Conservation (phyloP, 2,329 filamentous ascomycete genomes). For the Orbilia javanica region DNA sequence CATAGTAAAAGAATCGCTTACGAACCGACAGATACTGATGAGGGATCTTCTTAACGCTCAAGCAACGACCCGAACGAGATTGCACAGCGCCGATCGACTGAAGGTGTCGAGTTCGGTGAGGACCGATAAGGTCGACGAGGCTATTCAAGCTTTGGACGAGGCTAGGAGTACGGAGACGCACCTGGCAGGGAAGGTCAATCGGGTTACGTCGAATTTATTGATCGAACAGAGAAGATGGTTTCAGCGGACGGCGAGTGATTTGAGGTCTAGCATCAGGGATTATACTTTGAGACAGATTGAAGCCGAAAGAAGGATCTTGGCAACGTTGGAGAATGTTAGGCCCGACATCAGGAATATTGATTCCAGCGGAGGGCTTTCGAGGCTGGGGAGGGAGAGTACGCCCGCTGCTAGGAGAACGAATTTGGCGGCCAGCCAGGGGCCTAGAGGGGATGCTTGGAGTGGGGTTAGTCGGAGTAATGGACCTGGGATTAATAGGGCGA, state of each 20-base stretch:
- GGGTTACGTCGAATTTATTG: conserved; percentile 89
- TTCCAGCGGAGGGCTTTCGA: conserved; percentile 85
- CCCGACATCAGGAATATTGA: conserved; percentile 95
- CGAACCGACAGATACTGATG: conserved; percentile 95
- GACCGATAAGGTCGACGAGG: conserved; percentile 96
- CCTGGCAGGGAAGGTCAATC: conserved; percentile 84
- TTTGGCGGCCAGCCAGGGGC: conserved; percentile 88
- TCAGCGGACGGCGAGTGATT: conserved; percentile 82
- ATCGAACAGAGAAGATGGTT: conserved; percentile 94
- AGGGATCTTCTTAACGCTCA: conserved; percentile 94
- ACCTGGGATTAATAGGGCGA: conserved; percentile 72
- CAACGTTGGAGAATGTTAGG: conserved; percentile 91
- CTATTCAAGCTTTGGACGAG: conserved; percentile 90
- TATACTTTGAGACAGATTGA: conserved; percentile 96
- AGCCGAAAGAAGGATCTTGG: conserved; percentile 88
- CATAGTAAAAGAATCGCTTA: conserved; percentile 97
- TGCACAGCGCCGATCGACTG: conserved; percentile 86
- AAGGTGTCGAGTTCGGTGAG: conserved; percentile 88
- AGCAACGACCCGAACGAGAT: conserved; percentile 82
- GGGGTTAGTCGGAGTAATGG: conserved; percentile 83
- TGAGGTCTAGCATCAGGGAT: conserved; percentile 86
- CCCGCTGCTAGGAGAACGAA: conserved; percentile 79
- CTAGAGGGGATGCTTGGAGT: conserved; percentile 98
- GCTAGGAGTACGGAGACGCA: conserved; percentile 84
- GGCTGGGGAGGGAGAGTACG: conserved; percentile 88